Evolutionary conservation across 495 filamentous ascomycete genomes (phyloP).

Genomic region (Penicillium longicatenatum): DNA sequence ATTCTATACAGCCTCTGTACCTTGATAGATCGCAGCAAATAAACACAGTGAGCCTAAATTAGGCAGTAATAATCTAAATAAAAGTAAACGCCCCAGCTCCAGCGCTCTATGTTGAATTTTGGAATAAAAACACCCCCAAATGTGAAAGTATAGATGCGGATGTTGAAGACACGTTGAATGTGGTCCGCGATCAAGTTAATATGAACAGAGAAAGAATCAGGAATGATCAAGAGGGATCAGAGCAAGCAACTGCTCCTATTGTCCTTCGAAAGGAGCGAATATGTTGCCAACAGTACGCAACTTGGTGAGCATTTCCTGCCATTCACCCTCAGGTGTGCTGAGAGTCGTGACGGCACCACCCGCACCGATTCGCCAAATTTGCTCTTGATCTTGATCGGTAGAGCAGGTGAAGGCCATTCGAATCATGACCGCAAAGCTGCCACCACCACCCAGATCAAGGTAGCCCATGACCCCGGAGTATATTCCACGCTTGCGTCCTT

Average conservation of each 20-base stretch:
- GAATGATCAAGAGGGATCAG: background rate
- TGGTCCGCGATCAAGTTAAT: slow-evolving; percentile 15
- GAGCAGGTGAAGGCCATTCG: slow-evolving; percentile 65
- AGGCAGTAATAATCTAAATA: background rate
- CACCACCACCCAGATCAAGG: slow-evolving; percentile 79
- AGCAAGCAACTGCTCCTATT: background rate
- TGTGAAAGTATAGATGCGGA: slow-evolving; percentile 18
- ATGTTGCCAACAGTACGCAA: slow-evolving; percentile 64
- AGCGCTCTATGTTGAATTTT: slow-evolving; percentile 43
- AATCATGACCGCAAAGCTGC: slow-evolving; percentile 88
- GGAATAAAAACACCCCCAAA: slow-evolving; percentile 10
- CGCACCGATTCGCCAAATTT: slow-evolving; percentile 82
- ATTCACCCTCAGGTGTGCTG: slow-evolving; percentile 76
- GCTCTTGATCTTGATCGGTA: slow-evolving; percentile 45
- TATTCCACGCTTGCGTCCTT: slow-evolving; percentile 66
- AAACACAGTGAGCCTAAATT: background rate
- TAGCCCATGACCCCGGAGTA: slow-evolving; percentile 92
- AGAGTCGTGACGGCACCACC: slow-evolving; percentile 85
- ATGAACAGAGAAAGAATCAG: slow-evolving; percentile 5
- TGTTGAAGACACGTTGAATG: slow-evolving; percentile 35
- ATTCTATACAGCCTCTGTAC: background rate
- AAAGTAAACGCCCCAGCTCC: slow-evolving; percentile 17
- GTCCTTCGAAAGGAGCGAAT: slow-evolving; percentile 32
- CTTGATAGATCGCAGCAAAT: background rate
- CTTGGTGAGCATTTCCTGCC: slow-evolving; percentile 90